Evolutionary conservation across 2,329 filamentous ascomycete genomes (phyloP).

Genomic region (Fusarium sp.): DNA sequence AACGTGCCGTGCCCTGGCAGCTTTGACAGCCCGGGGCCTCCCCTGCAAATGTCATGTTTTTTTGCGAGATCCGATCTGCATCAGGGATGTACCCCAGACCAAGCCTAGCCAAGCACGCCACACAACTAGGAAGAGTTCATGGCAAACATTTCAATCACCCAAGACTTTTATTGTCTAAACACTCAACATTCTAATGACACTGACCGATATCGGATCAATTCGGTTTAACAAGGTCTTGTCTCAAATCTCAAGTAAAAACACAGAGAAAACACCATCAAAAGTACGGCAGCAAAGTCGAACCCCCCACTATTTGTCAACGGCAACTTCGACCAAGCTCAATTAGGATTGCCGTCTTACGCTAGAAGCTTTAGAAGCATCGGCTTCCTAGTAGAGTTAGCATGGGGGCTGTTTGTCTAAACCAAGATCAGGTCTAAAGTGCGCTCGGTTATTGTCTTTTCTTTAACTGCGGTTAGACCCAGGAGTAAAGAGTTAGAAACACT

Average conservation of each 20-base stretch:
- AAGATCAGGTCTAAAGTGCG: background rate
- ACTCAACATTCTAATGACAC: background rate
- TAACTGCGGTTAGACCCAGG: slow-evolving; percentile 1
- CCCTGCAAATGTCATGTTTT: slow-evolving; percentile 15
- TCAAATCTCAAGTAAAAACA: background rate
- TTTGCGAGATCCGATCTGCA: slow-evolving; percentile 29
- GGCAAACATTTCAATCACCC: background rate
- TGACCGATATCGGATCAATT: background rate
- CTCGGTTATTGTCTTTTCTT: background rate
- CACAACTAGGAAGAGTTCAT: background rate
- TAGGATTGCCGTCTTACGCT: slow-evolving; percentile 35
- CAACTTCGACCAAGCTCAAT: slow-evolving; percentile 16
- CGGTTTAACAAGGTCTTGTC: background rate
- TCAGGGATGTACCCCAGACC: slow-evolving; percentile 27
- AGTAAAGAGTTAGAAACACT: background rate
- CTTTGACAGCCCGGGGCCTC: slow-evolving; percentile 38
- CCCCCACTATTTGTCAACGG: slow-evolving; percentile 27
- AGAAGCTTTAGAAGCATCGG: slow-evolving; percentile 40
- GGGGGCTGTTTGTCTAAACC: background rate
- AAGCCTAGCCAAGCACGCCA: slow-evolving; percentile 14
- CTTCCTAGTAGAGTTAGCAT: slow-evolving; percentile 31
- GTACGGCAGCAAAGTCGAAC: background rate
- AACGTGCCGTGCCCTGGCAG: slow-evolving; percentile 35
- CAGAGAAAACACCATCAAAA: background rate
- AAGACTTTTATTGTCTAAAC: background rate